These are phyloP conservation scores for Triadica sebifera DNA, from an alignment of 345 rosid species.

Conservation along the genomic window DNA sequence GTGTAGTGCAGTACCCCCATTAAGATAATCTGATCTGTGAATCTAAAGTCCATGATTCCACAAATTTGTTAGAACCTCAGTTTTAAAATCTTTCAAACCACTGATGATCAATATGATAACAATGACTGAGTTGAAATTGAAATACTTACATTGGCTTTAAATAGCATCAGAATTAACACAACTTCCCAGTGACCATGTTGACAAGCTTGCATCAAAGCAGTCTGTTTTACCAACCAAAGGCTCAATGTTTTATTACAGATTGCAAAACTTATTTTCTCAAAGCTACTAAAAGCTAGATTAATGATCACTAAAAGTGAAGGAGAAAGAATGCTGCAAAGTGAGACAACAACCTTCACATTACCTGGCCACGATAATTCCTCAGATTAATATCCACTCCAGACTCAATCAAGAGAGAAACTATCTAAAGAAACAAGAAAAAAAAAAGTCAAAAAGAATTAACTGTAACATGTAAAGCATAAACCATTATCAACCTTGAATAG, in stretches of 20 bases:
- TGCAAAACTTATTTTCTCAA: not conserved
- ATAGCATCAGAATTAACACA: constrained; percentile 80
- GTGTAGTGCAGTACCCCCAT: constrained; percentile 95
- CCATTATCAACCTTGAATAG: not conserved
- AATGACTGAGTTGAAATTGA: not conserved
- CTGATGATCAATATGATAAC: not conserved
- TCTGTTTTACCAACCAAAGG: constrained; percentile 43
- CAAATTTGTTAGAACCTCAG: constrained; percentile 21
- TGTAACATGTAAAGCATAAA: not conserved
- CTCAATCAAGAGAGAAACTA: constrained; percentile 86
- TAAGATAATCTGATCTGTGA: constrained; percentile 86
- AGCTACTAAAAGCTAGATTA: not conserved
- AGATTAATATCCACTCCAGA: constrained; percentile 97
- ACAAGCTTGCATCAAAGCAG: constrained; percentile 99
- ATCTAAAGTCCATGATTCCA: constrained; percentile 43
- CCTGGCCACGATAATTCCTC: constrained; percentile 99
- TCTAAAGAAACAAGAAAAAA: constrained; percentile 43
- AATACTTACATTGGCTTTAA: constrained; percentile 79
- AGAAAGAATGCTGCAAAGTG: not conserved
- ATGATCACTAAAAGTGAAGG: not conserved
- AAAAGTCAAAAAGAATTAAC: constrained; percentile 4
- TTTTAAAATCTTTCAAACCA: constrained; percentile 3
- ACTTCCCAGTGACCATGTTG: constrained; percentile 99
- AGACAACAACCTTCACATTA: constrained; percentile 19
- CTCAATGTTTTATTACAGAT: not conserved